phyloP scores from a whole-genome alignment of 441 rosid species.

The Croton setiger region DNA sequence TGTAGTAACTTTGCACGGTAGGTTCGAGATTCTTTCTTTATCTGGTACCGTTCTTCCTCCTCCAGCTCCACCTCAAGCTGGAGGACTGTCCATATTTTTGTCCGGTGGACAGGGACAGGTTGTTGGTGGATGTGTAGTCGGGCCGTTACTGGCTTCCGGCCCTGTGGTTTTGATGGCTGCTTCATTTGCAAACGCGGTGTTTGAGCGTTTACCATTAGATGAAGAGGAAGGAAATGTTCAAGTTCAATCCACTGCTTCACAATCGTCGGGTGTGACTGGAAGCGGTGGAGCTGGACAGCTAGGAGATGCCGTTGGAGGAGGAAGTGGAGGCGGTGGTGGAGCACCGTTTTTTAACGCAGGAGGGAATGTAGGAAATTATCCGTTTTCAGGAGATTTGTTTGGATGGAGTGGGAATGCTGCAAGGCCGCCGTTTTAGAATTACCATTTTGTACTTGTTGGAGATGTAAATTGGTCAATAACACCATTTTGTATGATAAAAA shows the following conservation, averaged over 20 bases:
- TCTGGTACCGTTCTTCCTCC: constrained; percentile 79
- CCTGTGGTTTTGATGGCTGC: constrained; percentile 61
- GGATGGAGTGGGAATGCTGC: constrained; percentile 55
- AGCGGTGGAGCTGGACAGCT: constrained; percentile 35
- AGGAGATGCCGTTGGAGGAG: constrained; percentile 38
- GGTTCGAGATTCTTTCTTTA: constrained; percentile 75
- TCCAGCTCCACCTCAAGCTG: constrained; percentile 69
- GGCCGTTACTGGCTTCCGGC: constrained; percentile 48
- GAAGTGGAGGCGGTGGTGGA: constrained; percentile 20
- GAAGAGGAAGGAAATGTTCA: constrained; percentile 37
- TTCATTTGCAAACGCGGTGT: constrained; percentile 58
- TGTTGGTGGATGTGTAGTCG: constrained; percentile 60
- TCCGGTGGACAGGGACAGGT: constrained; percentile 67
- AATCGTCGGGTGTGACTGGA: constrained; percentile 59
- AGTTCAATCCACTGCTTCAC: constrained; percentile 48
- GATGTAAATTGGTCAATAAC: not conserved
- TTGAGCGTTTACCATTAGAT: constrained; percentile 61
- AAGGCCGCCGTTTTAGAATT: constrained; percentile 48
- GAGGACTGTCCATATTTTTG: constrained; percentile 54
- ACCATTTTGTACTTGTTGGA: not conserved
- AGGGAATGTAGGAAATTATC: constrained; percentile 40
- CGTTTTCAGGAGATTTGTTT: constrained; percentile 55
- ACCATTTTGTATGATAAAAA: not conserved
- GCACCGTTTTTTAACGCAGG: constrained; percentile 29
- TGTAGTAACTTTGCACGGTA: constrained; percentile 66